Conservation (phyloP, 2,329 filamentous ascomycete species). For the Daldinia sp. region DNA sequence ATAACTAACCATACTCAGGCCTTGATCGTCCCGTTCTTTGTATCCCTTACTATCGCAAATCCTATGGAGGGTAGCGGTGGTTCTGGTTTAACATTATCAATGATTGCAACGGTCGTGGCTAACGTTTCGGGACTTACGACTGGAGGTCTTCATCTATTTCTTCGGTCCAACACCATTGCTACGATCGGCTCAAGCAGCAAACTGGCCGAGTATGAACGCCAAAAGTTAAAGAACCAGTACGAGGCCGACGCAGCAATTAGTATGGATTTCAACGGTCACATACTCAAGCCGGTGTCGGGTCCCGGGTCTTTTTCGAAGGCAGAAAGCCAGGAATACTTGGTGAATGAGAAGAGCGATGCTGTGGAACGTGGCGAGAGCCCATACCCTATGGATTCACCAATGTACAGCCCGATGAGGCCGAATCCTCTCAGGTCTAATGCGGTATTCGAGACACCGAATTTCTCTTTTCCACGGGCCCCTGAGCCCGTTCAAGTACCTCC, state of each 20-base stretch:
- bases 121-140: constrained; percentile 73
- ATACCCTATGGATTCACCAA: constrained; percentile 30
- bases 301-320: constrained; percentile 45
- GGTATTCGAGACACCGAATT: constrained; percentile 38
- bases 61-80: constrained; percentile 49
- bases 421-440: constrained; percentile 50
- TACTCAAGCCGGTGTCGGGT: constrained; percentile 48
- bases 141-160: constrained; percentile 71
- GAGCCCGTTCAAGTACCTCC: constrained; percentile 46
- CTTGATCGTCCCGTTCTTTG: constrained; percentile 71
- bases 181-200: constrained; percentile 61
- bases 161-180: constrained; percentile 68
- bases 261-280: constrained; percentile 47
- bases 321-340: constrained; percentile 49
- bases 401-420: constrained; percentile 36
- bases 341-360: constrained; percentile 48
- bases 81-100: constrained; percentile 61
- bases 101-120: constrained; percentile 71
- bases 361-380: constrained; percentile 42
- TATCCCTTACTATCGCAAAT: constrained; percentile 59
- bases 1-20: constrained; percentile 52
- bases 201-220: constrained; percentile 56
- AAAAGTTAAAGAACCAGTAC: constrained; percentile 51
- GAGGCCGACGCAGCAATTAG: constrained; percentile 30
- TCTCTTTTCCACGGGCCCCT: constrained; percentile 43